Base-by-base conservation (phyloP, 2,329 filamentous ascomycete species). In the Pseudohalonectria lignicola region DNA sequence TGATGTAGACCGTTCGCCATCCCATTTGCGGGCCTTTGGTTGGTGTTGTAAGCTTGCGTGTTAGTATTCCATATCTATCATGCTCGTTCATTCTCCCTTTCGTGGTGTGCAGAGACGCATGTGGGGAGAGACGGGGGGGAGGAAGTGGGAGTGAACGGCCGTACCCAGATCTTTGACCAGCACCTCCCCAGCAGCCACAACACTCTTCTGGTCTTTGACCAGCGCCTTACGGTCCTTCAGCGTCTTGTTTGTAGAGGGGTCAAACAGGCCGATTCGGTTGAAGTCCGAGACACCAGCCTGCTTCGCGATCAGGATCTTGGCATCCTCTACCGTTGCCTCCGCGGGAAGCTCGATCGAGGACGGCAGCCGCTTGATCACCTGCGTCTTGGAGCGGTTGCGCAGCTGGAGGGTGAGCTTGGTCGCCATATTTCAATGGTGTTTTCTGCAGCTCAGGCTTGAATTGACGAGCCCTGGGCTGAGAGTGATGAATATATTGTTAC, bases 161-260 rank as follows among this genome's bases (percentile, higher is more conserved):
- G 38, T 73, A 90, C 87, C 92, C 21, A 98, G 71, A 57, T 98
- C 90, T 66, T 98, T 96, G 46, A 96, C 84, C 49, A 92, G 77
- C 35, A 98, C 60, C 57, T 77, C 71, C 41, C 66, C 64, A 11
- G 62, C 55, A 25, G 62, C 57, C 36, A 64, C 51, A 8, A 79
- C 65, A 39, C 63, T 62, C 21, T 63, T 51, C 49, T 71, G 66
- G 41, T 71, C 59, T 23, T 54, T 54, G 26, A 80, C 45, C 33
- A 67, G 56, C 16, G 74, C 73, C 49, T 66, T 70, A 47, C 74
- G 69, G 58, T 81, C 67, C 60, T 78, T 79, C 47, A 80, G 54
- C 16, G 71, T 76, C 66, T 76, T 77, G 58, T 71, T 75, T 43
- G 69, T 74, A 29, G 63, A 56, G 0, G 76, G 69, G 46, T 79